Evolutionary conservation across 305 asterid species (phyloP).

Genomic region (Euphrasia arctica): DNA sequence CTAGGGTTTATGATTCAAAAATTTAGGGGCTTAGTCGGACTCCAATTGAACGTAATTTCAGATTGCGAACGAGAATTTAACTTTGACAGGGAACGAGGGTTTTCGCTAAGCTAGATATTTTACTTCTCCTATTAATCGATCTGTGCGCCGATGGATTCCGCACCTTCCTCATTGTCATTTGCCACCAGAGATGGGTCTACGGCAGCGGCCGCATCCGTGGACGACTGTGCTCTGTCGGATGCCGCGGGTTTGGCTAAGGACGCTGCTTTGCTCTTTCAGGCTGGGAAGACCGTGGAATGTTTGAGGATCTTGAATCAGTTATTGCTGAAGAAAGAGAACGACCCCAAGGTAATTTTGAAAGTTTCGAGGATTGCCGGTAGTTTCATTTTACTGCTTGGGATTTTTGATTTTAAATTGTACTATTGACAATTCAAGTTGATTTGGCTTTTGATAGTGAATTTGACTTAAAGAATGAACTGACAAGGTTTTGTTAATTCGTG

Average conservation of each 20-base stretch:
- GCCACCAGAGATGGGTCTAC: conserved; percentile 37
- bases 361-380: background rate
- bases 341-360: conserved; percentile 62
- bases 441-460: conserved; percentile 13
- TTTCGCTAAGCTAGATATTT: conserved; percentile 23
- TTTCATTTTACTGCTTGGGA: conserved; percentile 2
- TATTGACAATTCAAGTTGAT: conserved; percentile 11
- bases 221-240: conserved; percentile 55
- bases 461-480: background rate
- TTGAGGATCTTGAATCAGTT: conserved; percentile 60
- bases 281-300: conserved; percentile 70
- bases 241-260: conserved; percentile 80
- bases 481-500: background rate
- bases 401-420: conserved; percentile 7
- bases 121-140: conserved; percentile 26
- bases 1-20: conserved; percentile 38
- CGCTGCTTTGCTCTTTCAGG: conserved; percentile 72
- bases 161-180: conserved; percentile 47
- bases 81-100: conserved; percentile 25
- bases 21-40: conserved; percentile 23
- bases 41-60: conserved; percentile 31
- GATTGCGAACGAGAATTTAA: conserved; percentile 35
- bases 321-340: conserved; percentile 56
- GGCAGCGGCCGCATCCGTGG: conserved; percentile 34
- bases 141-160: conserved; percentile 45